Evolutionary conservation across 2,329 filamentous ascomycete genomes (phyloP), one percentile per base, ranked within the genome.

Genomic region (Aspergillus viridinutans): DNA sequence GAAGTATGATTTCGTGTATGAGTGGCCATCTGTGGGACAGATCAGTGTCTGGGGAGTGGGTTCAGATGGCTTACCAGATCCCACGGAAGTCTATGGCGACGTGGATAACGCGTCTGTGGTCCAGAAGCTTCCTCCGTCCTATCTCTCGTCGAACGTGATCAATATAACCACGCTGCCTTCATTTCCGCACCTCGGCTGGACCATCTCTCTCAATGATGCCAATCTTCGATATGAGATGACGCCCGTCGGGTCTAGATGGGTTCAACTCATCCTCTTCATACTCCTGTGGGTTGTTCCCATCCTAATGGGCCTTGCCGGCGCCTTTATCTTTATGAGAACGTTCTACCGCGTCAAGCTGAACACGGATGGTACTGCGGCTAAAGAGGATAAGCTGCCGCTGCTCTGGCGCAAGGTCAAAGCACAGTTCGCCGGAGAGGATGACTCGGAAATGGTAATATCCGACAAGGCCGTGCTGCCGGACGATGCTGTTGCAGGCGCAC

Each of bases 21-120:
- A 88, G 65, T 88, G 85, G 83, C 85, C 85, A 4, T 79, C 81
- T 2, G 70, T 79, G 45, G 80, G 83, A 56, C 84, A 87, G 64
- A 69, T 87, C 55, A 88, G 86, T 62, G 76, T 85, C 8, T 88
- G 85, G 85, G 85, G 85, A 52, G 83, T 87, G 66, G 85, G 86
- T 63, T 78, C 80, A 0, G 80, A 86, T 67, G 83, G 84, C 25
- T 72, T 81, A 61, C 84, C 85, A 0, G 85, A 88, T 68, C 77
- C 83, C 57, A 80, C 80, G 3, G 78, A 76, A 53, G 79, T 85
- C 2, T 81, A 80, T 57, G 85, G 85, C n/a, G 85, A 88, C 66
- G 78, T 85, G 7, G 82, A 87, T 64, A 87, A 64, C 76, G 75
- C 2, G 75, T 87, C 4, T 73, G 77, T 87, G 10, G 85, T 88